phyloP scores from a whole-genome alignment of 2,329 filamentous ascomycete species.

The Epichloe gansuensis region DNA sequence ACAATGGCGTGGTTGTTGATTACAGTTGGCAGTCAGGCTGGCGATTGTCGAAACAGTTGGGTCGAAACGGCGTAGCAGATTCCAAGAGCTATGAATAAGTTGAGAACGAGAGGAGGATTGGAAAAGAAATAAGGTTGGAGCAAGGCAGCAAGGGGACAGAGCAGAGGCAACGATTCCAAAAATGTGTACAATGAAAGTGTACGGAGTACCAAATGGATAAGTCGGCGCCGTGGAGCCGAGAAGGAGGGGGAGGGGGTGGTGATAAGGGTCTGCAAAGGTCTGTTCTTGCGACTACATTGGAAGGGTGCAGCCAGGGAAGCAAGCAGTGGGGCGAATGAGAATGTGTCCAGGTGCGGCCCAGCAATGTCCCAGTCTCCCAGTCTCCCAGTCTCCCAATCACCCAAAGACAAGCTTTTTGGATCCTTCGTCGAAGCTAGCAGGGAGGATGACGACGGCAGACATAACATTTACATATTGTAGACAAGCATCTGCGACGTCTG shows the following conservation, averaged over 20 bases:
- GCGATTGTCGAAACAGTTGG: not conserved
- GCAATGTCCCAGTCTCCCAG: not conserved
- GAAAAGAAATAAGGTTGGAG: slow-evolving; percentile 11
- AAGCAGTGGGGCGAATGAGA: not conserved
- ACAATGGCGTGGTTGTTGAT: not conserved
- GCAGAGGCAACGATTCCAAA: not conserved
- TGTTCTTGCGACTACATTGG: not conserved
- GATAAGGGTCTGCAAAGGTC: not conserved
- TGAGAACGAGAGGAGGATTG: slow-evolving; percentile 5
- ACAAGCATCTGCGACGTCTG: too few relatives aligned
- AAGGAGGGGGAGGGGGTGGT: slow-evolving; percentile 16
- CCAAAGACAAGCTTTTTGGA: not conserved
- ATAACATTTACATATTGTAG: too few relatives aligned
- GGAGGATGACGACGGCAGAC: too few relatives aligned
- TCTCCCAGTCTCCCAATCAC: too few relatives aligned
- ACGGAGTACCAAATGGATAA: slow-evolving; percentile 15
- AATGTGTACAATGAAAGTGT: slow-evolving; percentile 10
- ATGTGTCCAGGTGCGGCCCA: not conserved
- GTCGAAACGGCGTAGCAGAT: not conserved
- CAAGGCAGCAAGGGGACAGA: slow-evolving; percentile 9
- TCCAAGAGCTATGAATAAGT: not conserved
- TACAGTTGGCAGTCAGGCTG: not conserved
- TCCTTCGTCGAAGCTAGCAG: not conserved
- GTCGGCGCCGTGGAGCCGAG: slow-evolving; percentile 23
- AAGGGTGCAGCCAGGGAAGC: not conserved